Evolutionary conservation across 2,329 filamentous ascomycete genomes (phyloP).

Genomic region (Stagonosporopsis vannaccii): DNA sequence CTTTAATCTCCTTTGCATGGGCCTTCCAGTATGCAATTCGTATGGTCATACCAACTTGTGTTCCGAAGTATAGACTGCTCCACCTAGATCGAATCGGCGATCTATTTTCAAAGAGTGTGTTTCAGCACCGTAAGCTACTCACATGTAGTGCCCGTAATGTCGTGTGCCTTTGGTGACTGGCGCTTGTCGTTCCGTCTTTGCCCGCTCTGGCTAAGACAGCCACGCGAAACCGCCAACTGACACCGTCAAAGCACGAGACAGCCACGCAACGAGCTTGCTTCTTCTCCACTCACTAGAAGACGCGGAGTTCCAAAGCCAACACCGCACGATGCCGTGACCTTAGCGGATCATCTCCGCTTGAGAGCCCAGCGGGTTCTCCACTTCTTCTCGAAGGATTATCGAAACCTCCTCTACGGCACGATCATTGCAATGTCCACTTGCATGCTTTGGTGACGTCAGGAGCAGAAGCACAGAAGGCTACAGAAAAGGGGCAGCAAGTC

Average conservation of each 20-base stretch:
- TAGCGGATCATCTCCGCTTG: neutral
- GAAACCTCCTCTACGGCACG: neutral
- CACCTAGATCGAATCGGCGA: neutral
- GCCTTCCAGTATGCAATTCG: neutral
- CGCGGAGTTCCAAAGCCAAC: conserved; percentile 4
- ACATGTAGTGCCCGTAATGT: neutral
- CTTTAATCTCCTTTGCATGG: neutral
- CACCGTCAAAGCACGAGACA: conserved; percentile 16
- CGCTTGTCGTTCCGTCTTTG: neutral
- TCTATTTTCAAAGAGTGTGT: neutral
- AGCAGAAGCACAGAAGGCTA: neutral
- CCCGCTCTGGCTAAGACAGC: conserved; percentile 11
- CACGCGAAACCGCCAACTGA: conserved; percentile 13
- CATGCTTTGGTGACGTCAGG: neutral
- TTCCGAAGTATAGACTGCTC: neutral
- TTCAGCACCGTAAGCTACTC: neutral
- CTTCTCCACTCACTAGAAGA: conserved; percentile 11
- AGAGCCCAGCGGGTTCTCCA: conserved; percentile 5
- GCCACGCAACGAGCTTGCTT: neutral
- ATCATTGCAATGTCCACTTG: neutral
- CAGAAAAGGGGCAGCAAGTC: neutral
- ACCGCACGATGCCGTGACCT: conserved; percentile 12
- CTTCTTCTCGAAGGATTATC: conserved; percentile 13
- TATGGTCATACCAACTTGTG: neutral
- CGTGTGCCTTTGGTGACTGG: neutral